Base-by-base conservation (phyloP, 2,329 filamentous ascomycete genomes). In the Berkeleyomyces rouxiae region DNA sequence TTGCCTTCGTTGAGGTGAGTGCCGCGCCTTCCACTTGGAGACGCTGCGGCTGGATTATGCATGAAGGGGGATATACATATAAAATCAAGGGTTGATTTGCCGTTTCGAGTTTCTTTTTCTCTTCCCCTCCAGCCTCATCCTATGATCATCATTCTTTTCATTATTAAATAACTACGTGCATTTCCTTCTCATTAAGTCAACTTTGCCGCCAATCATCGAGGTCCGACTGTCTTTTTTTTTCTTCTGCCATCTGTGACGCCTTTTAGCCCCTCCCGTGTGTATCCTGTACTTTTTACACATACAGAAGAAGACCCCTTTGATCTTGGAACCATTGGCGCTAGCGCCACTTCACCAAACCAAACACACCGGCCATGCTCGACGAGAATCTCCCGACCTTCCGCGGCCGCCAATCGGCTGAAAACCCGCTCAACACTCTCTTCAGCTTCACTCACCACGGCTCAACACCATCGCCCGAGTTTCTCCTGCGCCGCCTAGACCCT, bases 331-430 rank as follows among this genome's bases (percentile, higher is more conserved):
- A 55, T n/a, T 4, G 13, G 31, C 49, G 10, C 13, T 55, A 55
- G 7, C 33, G 39, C 5, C 51, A 61, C 39, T 43, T 51, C 16
- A 49, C 43, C 36, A 23, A 16, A 7, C 16, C 36, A n/a, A 47
- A 10, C 47, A 31, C 23, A 33, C 42, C 42, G 11, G 61, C 10
- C 7, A 96, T 96, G 90, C 81, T 95, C 69, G 90, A 96, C 83
- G 89, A 95, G 72, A 95, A 91, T 73, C 82, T 96, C n/a, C 91
- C 91, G 63, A 90, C 80, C 53, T 85, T 83, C 70, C 79, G 75
- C 68, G 79, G 80, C 71, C 78, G 76, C 66, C 73, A 75, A 23
- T 77, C 77, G 42, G 73, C 78, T 63, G 78, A 82, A 63, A 78
- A 79, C 68, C 76, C 79, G 4, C 75, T 78, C 65, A 75, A 79